These are phyloP conservation scores for Lagenaria siceraria DNA, from an alignment of 306 rosid species.

Conservation along the genomic window DNA sequence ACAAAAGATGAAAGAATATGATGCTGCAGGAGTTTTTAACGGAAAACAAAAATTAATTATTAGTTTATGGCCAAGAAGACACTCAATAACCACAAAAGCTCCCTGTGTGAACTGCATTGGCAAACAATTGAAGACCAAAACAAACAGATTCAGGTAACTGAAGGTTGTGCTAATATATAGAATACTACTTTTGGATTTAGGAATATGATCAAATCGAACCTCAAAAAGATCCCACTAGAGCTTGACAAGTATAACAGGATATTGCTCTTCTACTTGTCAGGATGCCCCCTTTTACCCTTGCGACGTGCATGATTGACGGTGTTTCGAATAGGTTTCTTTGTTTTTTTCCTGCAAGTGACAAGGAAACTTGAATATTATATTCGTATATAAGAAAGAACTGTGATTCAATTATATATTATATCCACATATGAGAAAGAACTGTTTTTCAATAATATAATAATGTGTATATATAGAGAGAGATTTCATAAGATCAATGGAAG, in stretches of 20 bases:
- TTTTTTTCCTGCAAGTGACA: constrained; percentile 42
- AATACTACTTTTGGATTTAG: neutral
- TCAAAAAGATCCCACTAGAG: constrained; percentile 3
- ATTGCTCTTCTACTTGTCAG: constrained; percentile 39
- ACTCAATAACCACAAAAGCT: neutral
- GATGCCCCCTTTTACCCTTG: constrained; percentile 69
- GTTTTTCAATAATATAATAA: neutral
- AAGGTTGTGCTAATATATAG: neutral
- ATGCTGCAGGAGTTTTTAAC: neutral
- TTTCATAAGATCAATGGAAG: neutral
- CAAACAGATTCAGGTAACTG: constrained; percentile 1
- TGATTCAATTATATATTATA: neutral
- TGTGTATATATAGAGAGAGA: neutral
- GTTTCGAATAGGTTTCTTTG: constrained; percentile 38
- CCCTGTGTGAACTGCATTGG: neutral
- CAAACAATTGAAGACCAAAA: neutral
- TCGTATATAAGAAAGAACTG: neutral
- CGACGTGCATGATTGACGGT: constrained; percentile 49
- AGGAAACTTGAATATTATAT: neutral
- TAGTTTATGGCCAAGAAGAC: neutral
- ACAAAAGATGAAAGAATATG: constrained; percentile 1
- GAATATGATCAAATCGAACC: neutral
- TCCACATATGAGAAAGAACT: neutral
- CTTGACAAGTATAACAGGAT: constrained; percentile 4
- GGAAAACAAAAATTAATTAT: neutral